Conservation (phyloP, 2,329 filamentous ascomycete species). For the Mycosphaerella sp. region DNA sequence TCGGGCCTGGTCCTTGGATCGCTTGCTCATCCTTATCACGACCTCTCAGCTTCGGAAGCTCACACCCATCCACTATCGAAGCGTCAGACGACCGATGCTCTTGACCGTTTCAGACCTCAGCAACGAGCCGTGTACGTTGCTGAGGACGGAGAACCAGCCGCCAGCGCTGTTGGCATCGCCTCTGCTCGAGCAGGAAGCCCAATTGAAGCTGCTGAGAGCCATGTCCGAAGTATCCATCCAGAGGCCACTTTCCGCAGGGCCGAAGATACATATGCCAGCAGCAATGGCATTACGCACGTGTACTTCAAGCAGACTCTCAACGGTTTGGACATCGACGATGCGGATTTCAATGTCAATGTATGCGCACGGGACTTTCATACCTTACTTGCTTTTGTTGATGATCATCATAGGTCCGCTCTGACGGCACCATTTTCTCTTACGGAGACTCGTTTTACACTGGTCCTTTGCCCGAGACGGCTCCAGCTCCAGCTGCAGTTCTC, state of each 20-base stretch:
- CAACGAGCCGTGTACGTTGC: constrained; percentile 17
- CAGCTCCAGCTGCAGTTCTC: constrained; percentile 37
- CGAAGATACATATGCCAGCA: constrained; percentile 50
- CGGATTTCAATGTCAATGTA: constrained; percentile 56
- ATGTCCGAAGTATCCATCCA: constrained; percentile 34
- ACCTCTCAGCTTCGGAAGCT: not conserved
- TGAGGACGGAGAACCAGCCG: constrained; percentile 7
- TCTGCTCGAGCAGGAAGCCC: constrained; percentile 20
- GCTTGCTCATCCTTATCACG: constrained; percentile 11
- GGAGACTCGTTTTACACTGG: constrained; percentile 49
- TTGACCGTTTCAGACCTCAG: constrained; percentile 15
- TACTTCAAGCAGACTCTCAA: constrained; percentile 56
- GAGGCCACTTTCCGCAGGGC: constrained; percentile 46
- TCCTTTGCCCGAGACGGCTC: constrained; percentile 38
- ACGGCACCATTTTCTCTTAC: constrained; percentile 54
- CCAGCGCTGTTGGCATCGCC: not conserved
- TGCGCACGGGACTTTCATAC: constrained; percentile 26
- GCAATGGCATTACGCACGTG: constrained; percentile 52
- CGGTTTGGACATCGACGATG: constrained; percentile 55
- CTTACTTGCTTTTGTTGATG: not conserved
- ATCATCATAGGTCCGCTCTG: constrained; percentile 40
- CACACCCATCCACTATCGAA: constrained; percentile 2
- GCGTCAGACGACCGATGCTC: constrained; percentile 6
- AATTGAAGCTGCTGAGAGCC: constrained; percentile 31
- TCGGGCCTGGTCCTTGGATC: constrained; percentile 10